These are phyloP conservation scores for Vigna hirtella DNA, from an alignment of 306 rosid genomes.

Conservation along the genomic window DNA sequence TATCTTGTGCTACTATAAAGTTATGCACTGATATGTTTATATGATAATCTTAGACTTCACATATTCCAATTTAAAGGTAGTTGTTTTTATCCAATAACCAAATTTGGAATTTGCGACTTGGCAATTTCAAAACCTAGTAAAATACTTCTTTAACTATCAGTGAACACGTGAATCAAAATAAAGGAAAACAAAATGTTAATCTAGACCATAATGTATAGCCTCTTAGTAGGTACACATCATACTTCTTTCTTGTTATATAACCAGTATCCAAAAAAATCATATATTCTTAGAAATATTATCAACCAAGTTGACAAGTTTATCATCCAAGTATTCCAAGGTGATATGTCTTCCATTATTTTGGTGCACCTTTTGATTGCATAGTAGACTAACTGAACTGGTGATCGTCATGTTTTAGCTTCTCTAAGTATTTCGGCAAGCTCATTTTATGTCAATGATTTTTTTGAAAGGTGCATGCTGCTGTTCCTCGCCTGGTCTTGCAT, in stretches of 20 bases:
- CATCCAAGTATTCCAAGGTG: constrained; percentile 4
- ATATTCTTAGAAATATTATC: not conserved
- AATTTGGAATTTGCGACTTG: constrained; percentile 7
- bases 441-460: constrained; percentile 33
- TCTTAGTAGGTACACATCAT: not conserved
- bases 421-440: constrained; percentile 36
- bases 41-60: not conserved
- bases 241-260: constrained; percentile 17
- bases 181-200: constrained; percentile 3
- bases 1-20: constrained; percentile 8
- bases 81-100: not conserved
- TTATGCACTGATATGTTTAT: not conserved
- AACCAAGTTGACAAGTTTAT: constrained; percentile 19
- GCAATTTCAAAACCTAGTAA: constrained; percentile 2
- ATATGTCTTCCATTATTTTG: constrained; percentile 24
- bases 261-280: not conserved
- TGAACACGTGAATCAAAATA: constrained; percentile 3
- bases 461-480: constrained; percentile 76
- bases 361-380: not conserved
- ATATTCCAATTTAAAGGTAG: constrained; percentile 9
- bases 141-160: constrained; percentile 11
- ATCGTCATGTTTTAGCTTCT: constrained; percentile 25
- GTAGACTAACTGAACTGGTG: constrained; percentile 22
- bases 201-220: not conserved
- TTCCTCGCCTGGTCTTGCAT: constrained; percentile 94